phyloP scores from a whole-genome alignment of 768 basidiomycete species.

The Epithele typhae region DNA sequence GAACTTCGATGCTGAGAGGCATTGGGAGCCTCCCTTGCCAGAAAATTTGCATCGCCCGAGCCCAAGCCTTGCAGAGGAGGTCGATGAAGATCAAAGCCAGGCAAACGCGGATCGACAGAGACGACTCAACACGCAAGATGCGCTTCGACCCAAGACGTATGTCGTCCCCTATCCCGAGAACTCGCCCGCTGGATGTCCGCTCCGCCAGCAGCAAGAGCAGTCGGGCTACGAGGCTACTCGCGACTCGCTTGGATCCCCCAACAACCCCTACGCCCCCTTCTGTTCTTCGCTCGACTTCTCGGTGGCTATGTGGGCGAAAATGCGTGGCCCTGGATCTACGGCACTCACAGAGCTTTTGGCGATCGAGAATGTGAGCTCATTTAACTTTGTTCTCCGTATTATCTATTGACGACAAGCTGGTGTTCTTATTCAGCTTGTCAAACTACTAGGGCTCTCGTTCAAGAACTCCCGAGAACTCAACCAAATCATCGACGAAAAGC shows the following conservation, averaged over 20 bases:
- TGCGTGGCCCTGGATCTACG: constrained; percentile 31
- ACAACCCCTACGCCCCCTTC: constrained; percentile 31
- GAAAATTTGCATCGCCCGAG: too few relatives aligned
- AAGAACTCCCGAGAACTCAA: constrained; percentile 29
- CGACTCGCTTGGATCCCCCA: too few relatives aligned
- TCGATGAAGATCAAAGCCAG: too few relatives aligned
- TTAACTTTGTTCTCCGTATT: too few relatives aligned
- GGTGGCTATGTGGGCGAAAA: constrained; percentile 38
- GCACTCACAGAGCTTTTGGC: constrained; percentile 34
- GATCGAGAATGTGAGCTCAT: constrained; percentile 34
- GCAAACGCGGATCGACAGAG: background rate
- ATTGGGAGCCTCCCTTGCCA: background rate
- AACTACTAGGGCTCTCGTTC: constrained; percentile 32
- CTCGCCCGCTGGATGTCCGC: background rate
- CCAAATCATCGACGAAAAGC: constrained; percentile 26
- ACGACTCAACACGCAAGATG: background rate
- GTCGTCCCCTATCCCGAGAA: background rate
- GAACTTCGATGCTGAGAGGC: background rate
- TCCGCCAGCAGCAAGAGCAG: too few relatives aligned
- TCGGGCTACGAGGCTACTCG: background rate
- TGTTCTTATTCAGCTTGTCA: too few relatives aligned
- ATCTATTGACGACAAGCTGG: too few relatives aligned
- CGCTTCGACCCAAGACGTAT: background rate
- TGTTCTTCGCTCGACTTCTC: constrained; percentile 34
- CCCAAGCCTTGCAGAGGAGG: too few relatives aligned